Percentiles rank a stretch among this genome's conserved stretches.
These are phyloP conservation scores for Mycosphaerella arachidis DNA, from an alignment of 2,329 filamentous ascomycete species.

Conservation along the genomic window DNA sequence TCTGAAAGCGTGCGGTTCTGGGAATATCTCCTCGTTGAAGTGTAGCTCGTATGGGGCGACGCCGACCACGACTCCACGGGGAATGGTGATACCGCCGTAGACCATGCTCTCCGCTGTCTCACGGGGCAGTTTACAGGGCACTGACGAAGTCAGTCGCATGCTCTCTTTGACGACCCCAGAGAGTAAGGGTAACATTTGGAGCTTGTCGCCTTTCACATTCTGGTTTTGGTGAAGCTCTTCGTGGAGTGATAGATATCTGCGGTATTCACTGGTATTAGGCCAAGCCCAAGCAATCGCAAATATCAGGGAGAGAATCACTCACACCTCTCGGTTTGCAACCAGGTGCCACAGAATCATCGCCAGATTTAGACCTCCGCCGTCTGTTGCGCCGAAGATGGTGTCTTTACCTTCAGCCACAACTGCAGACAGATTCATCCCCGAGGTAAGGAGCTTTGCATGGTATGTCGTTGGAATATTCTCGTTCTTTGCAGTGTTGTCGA, in stretches of 20 bases:
- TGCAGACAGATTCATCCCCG: background rate
- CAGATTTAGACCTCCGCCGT: background rate
- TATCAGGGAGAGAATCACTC: background rate
- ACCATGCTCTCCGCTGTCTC: background rate
- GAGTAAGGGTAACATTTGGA: background rate
- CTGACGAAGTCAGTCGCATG: background rate
- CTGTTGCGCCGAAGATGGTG: slow-evolving; percentile 1
- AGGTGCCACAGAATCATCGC: background rate
- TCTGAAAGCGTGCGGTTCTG: background rate
- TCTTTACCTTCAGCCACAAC: slow-evolving; percentile 1
- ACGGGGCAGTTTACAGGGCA: background rate
- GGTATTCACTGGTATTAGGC: background rate
- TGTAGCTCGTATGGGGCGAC: slow-evolving; percentile 4
- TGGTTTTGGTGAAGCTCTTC: background rate
- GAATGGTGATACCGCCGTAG: background rate
- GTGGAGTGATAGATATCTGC: background rate
- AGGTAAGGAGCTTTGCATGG: background rate
- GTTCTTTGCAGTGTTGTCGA: background rate
- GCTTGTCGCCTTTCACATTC: background rate
- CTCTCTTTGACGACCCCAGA: slow-evolving; percentile 1
- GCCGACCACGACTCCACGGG: background rate
- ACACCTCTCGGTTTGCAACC: background rate
- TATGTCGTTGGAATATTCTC: background rate
- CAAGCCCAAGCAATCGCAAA: background rate
- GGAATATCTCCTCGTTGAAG: slow-evolving; percentile 31